Conservation (phyloP, 768 basidiomycete species). For the Infundibulicybe gibba region DNA sequence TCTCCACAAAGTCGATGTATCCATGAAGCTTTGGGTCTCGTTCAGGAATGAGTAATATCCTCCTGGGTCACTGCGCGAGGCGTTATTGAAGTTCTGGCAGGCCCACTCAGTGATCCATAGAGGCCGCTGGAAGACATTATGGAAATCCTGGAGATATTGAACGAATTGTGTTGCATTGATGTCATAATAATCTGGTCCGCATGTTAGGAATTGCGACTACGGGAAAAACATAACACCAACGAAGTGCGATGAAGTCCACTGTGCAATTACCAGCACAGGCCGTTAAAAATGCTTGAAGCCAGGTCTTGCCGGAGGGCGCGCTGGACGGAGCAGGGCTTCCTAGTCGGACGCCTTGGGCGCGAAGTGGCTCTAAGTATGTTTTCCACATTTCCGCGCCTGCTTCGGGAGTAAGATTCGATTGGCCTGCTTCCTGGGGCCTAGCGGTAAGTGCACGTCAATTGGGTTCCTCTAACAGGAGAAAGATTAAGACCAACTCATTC, state of each 20-base stretch:
- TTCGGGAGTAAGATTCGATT: conserved; percentile 46
- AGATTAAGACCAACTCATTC: conserved; percentile 40
- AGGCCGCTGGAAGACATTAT: conserved; percentile 42
- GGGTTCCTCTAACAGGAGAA: neutral
- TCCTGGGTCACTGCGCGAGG: conserved; percentile 39
- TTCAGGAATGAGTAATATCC: conserved; percentile 48
- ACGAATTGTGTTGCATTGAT: conserved; percentile 7
- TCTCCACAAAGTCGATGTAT: conserved; percentile 48
- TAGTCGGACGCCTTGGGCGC: conserved; percentile 37
- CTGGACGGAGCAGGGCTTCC: conserved; percentile 53
- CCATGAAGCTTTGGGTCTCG: conserved; percentile 51
- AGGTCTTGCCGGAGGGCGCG: conserved; percentile 47
- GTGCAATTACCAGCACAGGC: conserved; percentile 48
- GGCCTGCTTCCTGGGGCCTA: conserved; percentile 42
- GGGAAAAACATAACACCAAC: conserved; percentile 23
- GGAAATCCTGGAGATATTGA: conserved; percentile 3
- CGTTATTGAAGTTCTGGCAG: conserved; percentile 46
- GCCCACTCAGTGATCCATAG: conserved; percentile 65
- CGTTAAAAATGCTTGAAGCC: conserved; percentile 49
- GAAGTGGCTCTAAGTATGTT: conserved; percentile 47
- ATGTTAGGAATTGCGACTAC: neutral
- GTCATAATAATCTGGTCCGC: conserved; percentile 1
- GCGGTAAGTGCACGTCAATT: conserved; percentile 25
- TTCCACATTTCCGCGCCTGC: conserved; percentile 51
- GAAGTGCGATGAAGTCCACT: conserved; percentile 55